Evolutionary conservation across 2,329 filamentous ascomycete species (phyloP).

Genomic region (Sarocladium brachiariae): DNA sequence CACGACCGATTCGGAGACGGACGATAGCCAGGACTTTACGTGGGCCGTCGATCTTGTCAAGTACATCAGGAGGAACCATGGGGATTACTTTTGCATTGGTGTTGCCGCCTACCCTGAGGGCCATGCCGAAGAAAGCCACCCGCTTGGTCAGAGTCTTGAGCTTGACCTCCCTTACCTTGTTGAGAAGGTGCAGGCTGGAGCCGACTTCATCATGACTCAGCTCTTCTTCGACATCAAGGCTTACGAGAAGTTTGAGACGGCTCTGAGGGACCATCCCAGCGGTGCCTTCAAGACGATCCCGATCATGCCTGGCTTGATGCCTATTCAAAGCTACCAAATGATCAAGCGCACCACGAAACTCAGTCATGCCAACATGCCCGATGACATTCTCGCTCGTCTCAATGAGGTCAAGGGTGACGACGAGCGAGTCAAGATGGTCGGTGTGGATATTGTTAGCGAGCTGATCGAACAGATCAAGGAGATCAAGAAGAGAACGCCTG

Average conservation of each 20-base stretch:
- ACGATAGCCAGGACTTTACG: conserved; percentile 67
- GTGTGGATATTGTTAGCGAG: conserved; percentile 77
- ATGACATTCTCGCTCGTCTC: conserved; percentile 60
- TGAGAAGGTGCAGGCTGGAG: conserved; percentile 85
- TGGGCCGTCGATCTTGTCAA: conserved; percentile 85
- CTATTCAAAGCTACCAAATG: conserved; percentile 95
- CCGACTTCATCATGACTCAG: conserved; percentile 98
- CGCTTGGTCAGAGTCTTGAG: conserved; percentile 60
- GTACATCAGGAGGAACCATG: conserved; percentile 80
- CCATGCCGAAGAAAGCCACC: conserved; percentile 85
- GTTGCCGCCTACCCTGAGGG: conserved; percentile 95
- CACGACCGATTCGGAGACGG: conserved; percentile 47
- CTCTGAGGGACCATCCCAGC: conserved; percentile 71
- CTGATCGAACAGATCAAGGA: conserved; percentile 72
- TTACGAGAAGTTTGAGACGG: conserved; percentile 73
- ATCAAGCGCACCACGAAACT: conserved; percentile 90
- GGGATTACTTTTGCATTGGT: conserved; percentile 93
- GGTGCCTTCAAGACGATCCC: conserved; percentile 79
- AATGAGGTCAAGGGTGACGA: conserved; percentile 72
- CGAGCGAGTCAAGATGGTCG: conserved; percentile 71
- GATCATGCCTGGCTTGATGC: conserved; percentile 94
- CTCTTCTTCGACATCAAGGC: conserved; percentile 87
- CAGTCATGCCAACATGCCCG: conserved; percentile 78
- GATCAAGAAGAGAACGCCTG: conserved; percentile 48
- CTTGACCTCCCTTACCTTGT: conserved; percentile 82